Evolutionary conservation across 225 moss, liverwort and hornwort species (phyloP), one percentile per base, ranked within the genome.

Genomic region (Takakia lepidozioides): DNA sequence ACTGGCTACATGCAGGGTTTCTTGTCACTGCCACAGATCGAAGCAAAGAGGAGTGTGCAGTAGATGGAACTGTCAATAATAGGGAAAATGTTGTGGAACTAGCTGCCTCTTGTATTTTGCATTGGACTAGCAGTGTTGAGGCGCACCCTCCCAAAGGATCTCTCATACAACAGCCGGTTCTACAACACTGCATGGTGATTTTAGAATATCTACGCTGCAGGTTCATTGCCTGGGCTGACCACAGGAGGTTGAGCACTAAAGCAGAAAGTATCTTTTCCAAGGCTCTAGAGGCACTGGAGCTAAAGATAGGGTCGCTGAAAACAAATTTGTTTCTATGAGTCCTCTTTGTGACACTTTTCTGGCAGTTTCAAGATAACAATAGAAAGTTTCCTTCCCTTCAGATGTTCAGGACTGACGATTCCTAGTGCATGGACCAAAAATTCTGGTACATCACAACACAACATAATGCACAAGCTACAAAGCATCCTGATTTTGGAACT

Each of bases 91-190:
- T 55, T 24, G 40, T 26, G 27, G 54, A 46, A 37, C 37, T 67
- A 34, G 67, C 67, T 50, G 58, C 62, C 54, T 36, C 58, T 34
- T 73, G 67, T 55, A 58, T 73, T 45, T 54, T 32, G 32, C 72
- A 73, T 43, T 73, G 72, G 72, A 55, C 62, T 26, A 62, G 28
- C n/a, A 58, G 24, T 62, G 49, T 36, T 46, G 47, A 54, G 29
- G 27, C 55, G 55, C 2, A 5, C 29, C 43, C 28, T 28, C n/a
- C n/a, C n/a, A n/a, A 26, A 51, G 27, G 10, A 54, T 43, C 29
- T 29, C 50, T 26, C 26, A 51, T 29, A 38, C 30, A 21, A 66
- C 54, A 45, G 29, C 20, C 42, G 3, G 3, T 32, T 52, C 49
- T 53, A 49, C 43, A 46, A 48, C 39, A 54, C 43, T 58, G 57